Base-by-base conservation (phyloP, 1,284 basidiomycete genomes). In the Melampsora americana region DNA sequence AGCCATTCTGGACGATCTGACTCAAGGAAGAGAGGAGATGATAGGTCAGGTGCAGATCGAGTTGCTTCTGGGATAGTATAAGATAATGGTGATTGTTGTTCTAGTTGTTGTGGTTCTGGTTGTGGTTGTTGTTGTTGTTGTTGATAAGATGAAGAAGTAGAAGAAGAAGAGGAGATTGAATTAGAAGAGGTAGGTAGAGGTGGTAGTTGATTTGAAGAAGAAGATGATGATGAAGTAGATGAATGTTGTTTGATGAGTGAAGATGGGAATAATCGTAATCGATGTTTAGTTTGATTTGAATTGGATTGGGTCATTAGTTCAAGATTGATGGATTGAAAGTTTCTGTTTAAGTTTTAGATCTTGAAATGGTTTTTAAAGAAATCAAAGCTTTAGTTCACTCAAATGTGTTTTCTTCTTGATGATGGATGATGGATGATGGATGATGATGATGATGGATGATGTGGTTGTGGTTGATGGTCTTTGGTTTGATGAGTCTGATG, bases 31-130 rank as follows among this genome's bases (percentile, higher is more conserved):
- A 44, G 28, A 66, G 64, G 64, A 44, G 64, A 66, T 0, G 64
- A 20, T 1, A 66, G 26, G 35, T 66, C 64, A 28, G 64, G 64
- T 1, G 64, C 64, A 39, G 64, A 66, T 44, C 26, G 12, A 39
- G 32, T 66, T 20, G 64, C 64, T 44, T 66, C 64, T 20, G 64
- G 64, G 16, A 44, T 23, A 6, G 23, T 14, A 66, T 42, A 66
- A 66, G 39, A 28, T 9, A 66, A 18, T 20, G 23, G 18, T 53
- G 50, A 6, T 53, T 53, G 20, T 53, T 35, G 35, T 4, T 35
- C 35, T 35, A 4, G 35, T 35, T 35, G 35, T 35, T 35, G 35
- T 35, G 3, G 5, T 35, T 35, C 5, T 9, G 3, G 35, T 35
- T 35, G 5, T 35, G 3, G 35, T 9, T 35, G 35, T 35, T 35